Percentiles rank a stretch among this genome's conserved stretches.
Conservation (phyloP, 139 green algal species). For the Chloropicon primus region DNA sequence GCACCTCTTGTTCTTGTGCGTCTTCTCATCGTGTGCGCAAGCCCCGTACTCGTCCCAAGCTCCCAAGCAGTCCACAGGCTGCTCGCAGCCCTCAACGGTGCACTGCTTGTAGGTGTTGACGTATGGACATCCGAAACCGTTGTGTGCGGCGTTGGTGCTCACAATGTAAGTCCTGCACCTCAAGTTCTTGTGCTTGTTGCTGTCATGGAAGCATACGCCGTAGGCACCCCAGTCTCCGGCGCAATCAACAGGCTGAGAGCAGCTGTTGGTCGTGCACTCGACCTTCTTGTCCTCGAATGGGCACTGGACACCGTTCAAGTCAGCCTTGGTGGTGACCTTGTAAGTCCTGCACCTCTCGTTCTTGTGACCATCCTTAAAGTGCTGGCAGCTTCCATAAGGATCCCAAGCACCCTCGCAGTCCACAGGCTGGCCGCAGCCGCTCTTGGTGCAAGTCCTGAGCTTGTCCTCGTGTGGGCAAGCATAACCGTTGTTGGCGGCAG, state of each 20-base stretch:
- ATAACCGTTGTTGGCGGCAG: background rate
- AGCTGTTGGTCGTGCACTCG: background rate
- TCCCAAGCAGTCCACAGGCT: background rate
- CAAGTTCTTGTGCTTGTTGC: background rate
- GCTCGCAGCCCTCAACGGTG: background rate
- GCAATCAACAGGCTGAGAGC: background rate
- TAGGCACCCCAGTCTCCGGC: background rate
- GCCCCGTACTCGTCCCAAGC: background rate
- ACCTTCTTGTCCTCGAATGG: background rate
- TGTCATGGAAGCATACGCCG: background rate
- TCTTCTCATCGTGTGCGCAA: background rate
- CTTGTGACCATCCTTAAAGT: background rate
- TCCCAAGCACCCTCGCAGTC: background rate
- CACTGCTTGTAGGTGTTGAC: background rate
- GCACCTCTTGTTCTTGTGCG: background rate
- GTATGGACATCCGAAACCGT: background rate
- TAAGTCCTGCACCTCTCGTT: background rate
- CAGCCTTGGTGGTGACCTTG: background rate
- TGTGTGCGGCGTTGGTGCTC: background rate
- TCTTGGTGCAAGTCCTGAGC: background rate
- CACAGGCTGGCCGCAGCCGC: background rate
- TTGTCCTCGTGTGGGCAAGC: background rate
- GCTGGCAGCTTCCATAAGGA: background rate
- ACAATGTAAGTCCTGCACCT: background rate
- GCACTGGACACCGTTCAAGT: background rate